phyloP scores from a whole-genome alignment of 2,329 filamentous ascomycete species.

The Aspergillus texensis region DNA sequence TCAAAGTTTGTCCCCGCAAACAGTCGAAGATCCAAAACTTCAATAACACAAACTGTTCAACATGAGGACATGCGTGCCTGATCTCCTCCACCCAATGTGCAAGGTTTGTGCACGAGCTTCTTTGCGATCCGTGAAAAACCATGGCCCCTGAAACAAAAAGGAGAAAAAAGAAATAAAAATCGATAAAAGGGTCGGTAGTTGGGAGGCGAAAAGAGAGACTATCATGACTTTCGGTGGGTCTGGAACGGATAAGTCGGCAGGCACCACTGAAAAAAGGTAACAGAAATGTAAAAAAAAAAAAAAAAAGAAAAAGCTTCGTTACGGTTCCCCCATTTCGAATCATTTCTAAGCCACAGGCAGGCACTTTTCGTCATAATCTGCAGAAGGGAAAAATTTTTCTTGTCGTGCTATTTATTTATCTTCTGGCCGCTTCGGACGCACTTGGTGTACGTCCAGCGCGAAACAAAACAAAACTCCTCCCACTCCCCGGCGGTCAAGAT shows the following conservation, averaged over 20 bases:
- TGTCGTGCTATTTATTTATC: neutral
- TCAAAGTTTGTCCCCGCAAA: neutral
- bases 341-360: neutral
- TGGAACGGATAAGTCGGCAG: constrained; percentile 7
- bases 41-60: too few species aligned
- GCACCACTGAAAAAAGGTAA: neutral
- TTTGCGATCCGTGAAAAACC: too few species aligned
- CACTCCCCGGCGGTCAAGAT: neutral
- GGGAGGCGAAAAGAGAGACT: neutral
- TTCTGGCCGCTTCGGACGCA: too few species aligned
- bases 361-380: neutral
- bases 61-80: too few species aligned
- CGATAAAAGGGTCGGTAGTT: neutral
- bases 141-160: too few species aligned
- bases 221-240: neutral
- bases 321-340: neutral
- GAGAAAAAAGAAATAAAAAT: neutral
- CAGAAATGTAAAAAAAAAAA: neutral
- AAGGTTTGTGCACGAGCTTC: too few species aligned
- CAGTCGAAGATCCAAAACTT: neutral
- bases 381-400: neutral
- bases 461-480: neutral
- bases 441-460: neutral
- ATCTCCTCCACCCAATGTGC: too few species aligned
- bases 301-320: neutral